Evolutionary conservation across 2,329 filamentous ascomycete species (phyloP), one percentile per base, ranked within the genome.

Genomic region (Allantophomopsis cytisporea): DNA sequence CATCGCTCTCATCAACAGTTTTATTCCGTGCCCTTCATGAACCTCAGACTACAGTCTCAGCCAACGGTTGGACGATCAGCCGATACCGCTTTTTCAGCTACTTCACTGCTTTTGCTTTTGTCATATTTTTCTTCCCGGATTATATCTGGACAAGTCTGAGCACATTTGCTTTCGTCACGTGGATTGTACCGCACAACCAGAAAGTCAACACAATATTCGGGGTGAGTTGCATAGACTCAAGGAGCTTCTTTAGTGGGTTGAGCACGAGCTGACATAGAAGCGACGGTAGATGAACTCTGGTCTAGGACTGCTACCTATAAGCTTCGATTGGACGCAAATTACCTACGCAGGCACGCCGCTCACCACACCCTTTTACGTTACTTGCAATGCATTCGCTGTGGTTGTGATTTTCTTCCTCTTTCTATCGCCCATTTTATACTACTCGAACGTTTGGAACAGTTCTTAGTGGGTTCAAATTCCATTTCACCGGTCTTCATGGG

Each of bases 251-350:
- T 6, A 5, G 4, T 23, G 17, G 16, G 13, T 10, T 28, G 13
- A 21, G 15, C 8, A 39, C 13, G 36, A 35, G 21, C 38, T 39
- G 16, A 39, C 15, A 39, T n/a, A 14, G 20, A 28, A 12, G 15
- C 15, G n/a, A 23, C 7, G 4, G 11, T 21, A 40, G 39, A 40
- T 40, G 42, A 67, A 65, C 37, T 80, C 74, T 0, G 80, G 80
- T 0, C 46, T 84, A 7, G 82, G 76, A 0, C 51, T 84, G 20
- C 56, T 83, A 2, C 80, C 80, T 1, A 71, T 85, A 30, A 83
- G 79, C 0, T 82, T 85, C 51, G 80, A 85, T 61, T 84, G 80
- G 79, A 79, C 78, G 3, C 78, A 83, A 50, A 69, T 83, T 39
- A 67, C 33, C 13, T 45, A 41, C 34, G 41, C 32, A 8, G 37